Evolutionary conservation across 495 filamentous ascomycete genomes (phyloP).

Genomic region (Xylaria palmicola): DNA sequence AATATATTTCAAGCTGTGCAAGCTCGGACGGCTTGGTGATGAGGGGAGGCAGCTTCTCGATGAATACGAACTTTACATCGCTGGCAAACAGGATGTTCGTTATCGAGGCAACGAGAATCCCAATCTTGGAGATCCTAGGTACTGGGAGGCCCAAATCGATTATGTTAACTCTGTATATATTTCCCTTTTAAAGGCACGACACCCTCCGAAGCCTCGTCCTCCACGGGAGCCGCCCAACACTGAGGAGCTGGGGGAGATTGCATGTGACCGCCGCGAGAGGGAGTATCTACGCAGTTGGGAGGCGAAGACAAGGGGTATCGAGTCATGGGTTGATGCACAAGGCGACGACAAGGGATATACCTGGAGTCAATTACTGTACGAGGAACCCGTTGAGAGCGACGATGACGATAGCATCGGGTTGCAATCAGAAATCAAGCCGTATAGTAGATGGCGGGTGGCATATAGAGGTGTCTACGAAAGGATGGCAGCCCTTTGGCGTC

Average conservation of each 20-base stretch:
- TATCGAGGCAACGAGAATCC: not conserved
- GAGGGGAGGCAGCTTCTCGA: not conserved
- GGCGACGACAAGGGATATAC: not conserved
- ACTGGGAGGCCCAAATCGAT: not conserved
- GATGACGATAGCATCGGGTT: not conserved
- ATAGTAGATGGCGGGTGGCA: not conserved
- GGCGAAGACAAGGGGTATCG: not conserved
- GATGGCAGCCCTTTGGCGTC: not conserved
- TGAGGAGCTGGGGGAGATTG: no score
- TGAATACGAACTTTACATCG: not conserved
- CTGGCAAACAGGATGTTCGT: not conserved
- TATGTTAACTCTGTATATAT: not conserved
- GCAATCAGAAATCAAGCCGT: not conserved
- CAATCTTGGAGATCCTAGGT: not conserved
- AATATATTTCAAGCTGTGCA: no score
- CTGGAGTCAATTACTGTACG: not conserved
- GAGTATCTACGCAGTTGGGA: no score
- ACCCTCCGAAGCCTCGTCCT: not conserved
- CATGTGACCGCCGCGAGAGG: no score
- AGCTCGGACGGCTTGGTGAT: not conserved
- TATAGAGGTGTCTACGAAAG: constrained; percentile 2
- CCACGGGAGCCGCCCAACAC: not conserved
- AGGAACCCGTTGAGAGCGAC: not conserved
- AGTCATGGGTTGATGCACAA: not conserved
- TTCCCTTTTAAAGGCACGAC: not conserved